Conservation (phyloP, 140 eudicot species). For the Cichorium intybus region DNA sequence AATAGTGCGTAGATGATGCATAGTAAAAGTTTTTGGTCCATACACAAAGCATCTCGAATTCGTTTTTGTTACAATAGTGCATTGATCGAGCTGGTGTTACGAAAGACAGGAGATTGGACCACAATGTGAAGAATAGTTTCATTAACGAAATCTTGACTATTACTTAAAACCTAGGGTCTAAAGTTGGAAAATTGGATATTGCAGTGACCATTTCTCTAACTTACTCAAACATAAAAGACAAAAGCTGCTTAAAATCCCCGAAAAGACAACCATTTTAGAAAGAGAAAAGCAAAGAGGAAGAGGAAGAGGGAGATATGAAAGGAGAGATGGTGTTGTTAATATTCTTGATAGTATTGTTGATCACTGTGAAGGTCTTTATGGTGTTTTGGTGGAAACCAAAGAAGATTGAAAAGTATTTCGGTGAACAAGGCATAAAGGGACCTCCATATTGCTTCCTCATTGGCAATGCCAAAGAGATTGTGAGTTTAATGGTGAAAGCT, state of each 20-base stretch:
- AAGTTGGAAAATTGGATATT: not conserved
- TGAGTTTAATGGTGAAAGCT: constrained; percentile 70
- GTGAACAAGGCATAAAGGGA: constrained; percentile 78
- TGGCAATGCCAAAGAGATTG: constrained; percentile 85
- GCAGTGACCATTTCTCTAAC: constrained; percentile 4
- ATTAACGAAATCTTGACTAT: not conserved
- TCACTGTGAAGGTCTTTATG: constrained; percentile 32
- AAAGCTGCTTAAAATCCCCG: constrained; percentile 37
- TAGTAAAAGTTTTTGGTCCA: not conserved
- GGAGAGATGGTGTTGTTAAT: constrained; percentile 25
- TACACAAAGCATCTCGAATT: not conserved
- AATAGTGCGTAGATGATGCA: too few relatives aligned
- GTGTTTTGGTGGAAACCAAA: constrained; percentile 83
- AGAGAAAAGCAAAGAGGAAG: constrained; percentile 18
- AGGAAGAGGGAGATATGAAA: constrained; percentile 23
- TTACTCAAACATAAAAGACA: constrained; percentile 5
- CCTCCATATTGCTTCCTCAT: constrained; percentile 75
- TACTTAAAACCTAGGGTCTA: constrained; percentile 3
- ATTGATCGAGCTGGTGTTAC: constrained; percentile 1
- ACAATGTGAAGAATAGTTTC: not conserved
- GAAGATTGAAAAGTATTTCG: constrained; percentile 66
- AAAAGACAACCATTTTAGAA: constrained; percentile 23
- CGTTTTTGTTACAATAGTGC: not conserved
- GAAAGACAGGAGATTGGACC: not conserved
- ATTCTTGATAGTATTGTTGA: constrained; percentile 15